Percentiles rank a stretch among this genome's conserved stretches.
Conservation (phyloP, 1,284 basidiomycete species). For the Pisolithus thermaeus region DNA sequence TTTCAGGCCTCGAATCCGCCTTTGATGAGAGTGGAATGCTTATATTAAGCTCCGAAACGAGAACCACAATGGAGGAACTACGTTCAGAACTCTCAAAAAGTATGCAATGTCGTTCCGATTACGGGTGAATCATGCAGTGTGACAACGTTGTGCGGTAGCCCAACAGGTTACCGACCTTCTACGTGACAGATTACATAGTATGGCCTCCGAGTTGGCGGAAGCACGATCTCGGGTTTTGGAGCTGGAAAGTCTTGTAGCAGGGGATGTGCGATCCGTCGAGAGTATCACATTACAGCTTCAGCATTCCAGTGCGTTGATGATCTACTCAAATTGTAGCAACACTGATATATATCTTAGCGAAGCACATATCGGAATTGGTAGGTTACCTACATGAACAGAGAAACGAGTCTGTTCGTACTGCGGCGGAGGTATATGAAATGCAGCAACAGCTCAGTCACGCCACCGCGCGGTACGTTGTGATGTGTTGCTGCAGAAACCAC, state of each 20-base stretch:
- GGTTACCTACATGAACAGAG: conserved; percentile 25
- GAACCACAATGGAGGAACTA: conserved; percentile 34
- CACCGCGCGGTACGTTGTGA: conserved; percentile 15
- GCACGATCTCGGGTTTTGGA: conserved; percentile 35
- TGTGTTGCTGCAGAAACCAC: conserved; percentile 2
- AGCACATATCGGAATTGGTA: conserved; percentile 19
- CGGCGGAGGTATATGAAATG: conserved; percentile 17
- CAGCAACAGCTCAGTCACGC: conserved; percentile 24
- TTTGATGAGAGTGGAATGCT: conserved; percentile 26
- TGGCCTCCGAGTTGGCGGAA: conserved; percentile 40
- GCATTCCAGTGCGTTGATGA: conserved; percentile 23
- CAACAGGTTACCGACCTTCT: conserved; percentile 47
- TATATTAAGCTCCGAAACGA: conserved; percentile 25
- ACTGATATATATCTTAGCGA: conserved; percentile 18
- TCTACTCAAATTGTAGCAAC: conserved; percentile 2
- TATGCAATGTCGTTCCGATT: conserved; percentile 19
- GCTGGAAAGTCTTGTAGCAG: conserved; percentile 32
- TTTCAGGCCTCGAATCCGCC: conserved; percentile 28
- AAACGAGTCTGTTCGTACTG: conserved; percentile 22
- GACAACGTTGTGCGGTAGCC: conserved; percentile 29
- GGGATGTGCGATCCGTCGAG: conserved; percentile 24
- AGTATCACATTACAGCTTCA: conserved; percentile 19
- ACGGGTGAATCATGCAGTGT: conserved; percentile 26
- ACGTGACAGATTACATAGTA: conserved; percentile 42
- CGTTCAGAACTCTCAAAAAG: conserved; percentile 30